Conservation (phyloP, 2,329 filamentous ascomycete genomes). For the Aspergillaceae sp. region DNA sequence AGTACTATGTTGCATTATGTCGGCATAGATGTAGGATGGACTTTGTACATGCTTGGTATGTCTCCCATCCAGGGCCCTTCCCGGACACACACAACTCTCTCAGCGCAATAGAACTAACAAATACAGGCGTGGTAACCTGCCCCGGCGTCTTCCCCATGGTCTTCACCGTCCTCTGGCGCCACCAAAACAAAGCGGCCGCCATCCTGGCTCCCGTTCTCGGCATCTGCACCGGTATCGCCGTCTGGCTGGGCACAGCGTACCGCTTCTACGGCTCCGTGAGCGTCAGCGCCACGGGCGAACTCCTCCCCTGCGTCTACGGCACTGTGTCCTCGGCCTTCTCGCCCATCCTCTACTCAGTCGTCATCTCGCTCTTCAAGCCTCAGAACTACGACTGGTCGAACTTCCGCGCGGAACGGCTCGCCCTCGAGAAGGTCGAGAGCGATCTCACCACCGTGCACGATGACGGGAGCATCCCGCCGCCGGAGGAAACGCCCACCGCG, state of each 20-base stretch:
- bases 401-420: slow-evolving; percentile 26
- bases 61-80: background rate
- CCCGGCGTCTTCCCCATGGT: slow-evolving; percentile 47
- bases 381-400: slow-evolving; percentile 36
- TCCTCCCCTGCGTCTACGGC: slow-evolving; percentile 46
- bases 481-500: background rate
- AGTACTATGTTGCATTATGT: slow-evolving; percentile 48
- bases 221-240: slow-evolving; percentile 43
- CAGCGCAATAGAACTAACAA: background rate
- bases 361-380: slow-evolving; percentile 40
- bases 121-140: slow-evolving; percentile 42
- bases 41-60: slow-evolving; percentile 44
- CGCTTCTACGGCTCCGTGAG: slow-evolving; percentile 41
- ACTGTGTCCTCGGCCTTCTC: slow-evolving; percentile 47
- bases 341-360: slow-evolving; percentile 42
- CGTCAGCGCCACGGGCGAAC: slow-evolving; percentile 41
- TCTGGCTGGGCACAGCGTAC: slow-evolving; percentile 45
- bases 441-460: slow-evolving; percentile 14
- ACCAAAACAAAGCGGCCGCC: slow-evolving; percentile 43
- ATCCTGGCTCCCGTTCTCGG: slow-evolving; percentile 45
- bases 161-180: slow-evolving; percentile 46
- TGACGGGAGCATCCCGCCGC: background rate
- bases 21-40: slow-evolving; percentile 48
- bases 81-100: background rate
- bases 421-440: slow-evolving; percentile 18